Evolutionary conservation across 129 eudicot species (phyloP), one percentile per base, ranked within the genome.

Genomic region (Flaveria linearis): DNA sequence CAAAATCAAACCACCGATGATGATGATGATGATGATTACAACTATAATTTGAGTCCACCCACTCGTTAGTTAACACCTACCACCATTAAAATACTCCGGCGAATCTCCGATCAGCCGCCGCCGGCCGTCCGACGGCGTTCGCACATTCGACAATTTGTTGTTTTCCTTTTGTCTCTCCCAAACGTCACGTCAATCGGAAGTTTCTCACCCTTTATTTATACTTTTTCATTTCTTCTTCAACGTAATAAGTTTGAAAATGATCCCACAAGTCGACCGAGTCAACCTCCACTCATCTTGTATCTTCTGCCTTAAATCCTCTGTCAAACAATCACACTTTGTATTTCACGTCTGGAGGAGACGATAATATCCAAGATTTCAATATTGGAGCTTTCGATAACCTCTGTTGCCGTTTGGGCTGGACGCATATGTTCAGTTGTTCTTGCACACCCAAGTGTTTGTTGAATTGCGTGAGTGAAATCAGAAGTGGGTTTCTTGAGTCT

Each of bases 261-360:
- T 53, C 75, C 76, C 79, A 10, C 20, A 66, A 28, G 84, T 66
- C 28, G 84, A 80, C 84, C 70, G 45, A 45, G 84, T 80, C 84
- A 80, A 74, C 76, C 45, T 73, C 74, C 84, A 80, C 80, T 73
- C 83, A 25, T 80, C 61, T 43, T 65, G n/a, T 76, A 4, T 55
- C 52, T 28, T 63, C 52, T 61, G 47, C 25, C 74, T 53, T 73
- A 68, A 17, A 36, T 73, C 33, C 23, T 51, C 25, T 72, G 28
- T 60, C 78, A 72, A 72, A 49, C 68, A 22, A 6, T 76, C 79
- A 43, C 25, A 64, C 84, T 74, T 73, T 47, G 84, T 73, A 15
- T 67, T 80, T 56, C 79, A 74, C 84, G 75, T 80, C 45, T 66
- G 64, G 79, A 66, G 56, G 65, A 72, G 28, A 41, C 47, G 61